A percentile compares a stretch with the other conserved stretches of the same genome.
Conservation (phyloP, 2,329 filamentous ascomycete species). For the Aschersonia sp. region DNA sequence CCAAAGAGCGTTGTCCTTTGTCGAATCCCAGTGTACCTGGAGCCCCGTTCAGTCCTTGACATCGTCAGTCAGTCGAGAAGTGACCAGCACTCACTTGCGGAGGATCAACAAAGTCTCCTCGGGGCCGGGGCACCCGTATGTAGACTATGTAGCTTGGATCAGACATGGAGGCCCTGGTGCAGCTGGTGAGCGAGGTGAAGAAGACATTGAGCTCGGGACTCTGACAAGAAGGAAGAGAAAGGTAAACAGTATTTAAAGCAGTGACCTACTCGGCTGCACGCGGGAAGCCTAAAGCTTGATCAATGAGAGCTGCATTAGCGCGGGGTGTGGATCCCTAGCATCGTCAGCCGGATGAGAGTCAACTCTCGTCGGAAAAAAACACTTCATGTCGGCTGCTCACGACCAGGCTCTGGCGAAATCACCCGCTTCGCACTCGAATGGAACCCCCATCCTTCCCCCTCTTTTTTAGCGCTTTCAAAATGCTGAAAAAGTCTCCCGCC, state of each 20-base stretch:
- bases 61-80: constrained; percentile 1
- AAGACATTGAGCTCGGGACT: background rate
- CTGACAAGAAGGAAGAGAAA: no score
- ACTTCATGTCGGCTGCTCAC: no score
- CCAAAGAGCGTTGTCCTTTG: constrained; percentile 83
- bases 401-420: no score
- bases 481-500: no score
- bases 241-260: background rate
- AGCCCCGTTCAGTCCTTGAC: background rate
- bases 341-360: background rate
- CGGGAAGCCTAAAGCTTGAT: background rate
- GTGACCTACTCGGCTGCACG: background rate
- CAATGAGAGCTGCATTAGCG: constrained; percentile 1
- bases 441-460: no score
- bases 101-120: constrained; percentile 81
- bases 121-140: constrained; percentile 75
- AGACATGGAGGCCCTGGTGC: constrained; percentile 19
- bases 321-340: background rate
- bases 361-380: no score
- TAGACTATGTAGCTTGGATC: constrained; percentile 60
- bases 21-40: constrained; percentile 74
- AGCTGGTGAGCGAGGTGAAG: background rate
- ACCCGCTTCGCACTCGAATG: no score
- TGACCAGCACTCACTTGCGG: constrained; percentile 49
- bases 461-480: no score